A percentile compares a stretch with the other conserved stretches of the same genome.
These are phyloP conservation scores for Tetrahymena malaccensis DNA, from an alignment of 73 alveolate genomes.

Conservation along the genomic window DNA sequence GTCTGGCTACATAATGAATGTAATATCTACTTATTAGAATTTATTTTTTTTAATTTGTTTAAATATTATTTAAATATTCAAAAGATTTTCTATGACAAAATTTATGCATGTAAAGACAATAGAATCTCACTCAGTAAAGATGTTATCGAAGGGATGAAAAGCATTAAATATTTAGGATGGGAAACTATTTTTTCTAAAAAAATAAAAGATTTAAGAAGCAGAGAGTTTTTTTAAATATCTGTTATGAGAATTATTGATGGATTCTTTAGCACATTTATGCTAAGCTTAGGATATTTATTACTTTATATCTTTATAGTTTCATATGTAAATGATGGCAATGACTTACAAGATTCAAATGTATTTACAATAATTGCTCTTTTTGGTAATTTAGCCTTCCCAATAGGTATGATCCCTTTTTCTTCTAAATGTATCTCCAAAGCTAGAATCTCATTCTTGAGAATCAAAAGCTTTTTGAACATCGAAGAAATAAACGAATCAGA, in stretches of 20 bases:
- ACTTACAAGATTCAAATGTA: neutral
- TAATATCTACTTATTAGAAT: neutral
- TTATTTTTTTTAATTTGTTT: neutral
- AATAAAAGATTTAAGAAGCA: constrained; percentile 4
- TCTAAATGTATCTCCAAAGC: constrained; percentile 4
- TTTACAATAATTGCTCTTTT: constrained; percentile 36
- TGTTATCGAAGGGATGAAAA: constrained; percentile 41
- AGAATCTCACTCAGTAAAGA: constrained; percentile 22
- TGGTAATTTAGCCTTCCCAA: constrained; percentile 12
- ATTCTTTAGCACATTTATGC: neutral
- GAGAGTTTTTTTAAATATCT: constrained; percentile 4
- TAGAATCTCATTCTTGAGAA: constrained; percentile 9
- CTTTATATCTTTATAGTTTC: neutral
- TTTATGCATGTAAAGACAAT: constrained; percentile 6
- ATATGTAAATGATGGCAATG: neutral
- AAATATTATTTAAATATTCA: neutral
- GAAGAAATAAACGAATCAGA: constrained; percentile 26
- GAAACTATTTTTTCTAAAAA: constrained; percentile 11
- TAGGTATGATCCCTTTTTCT: constrained; percentile 28
- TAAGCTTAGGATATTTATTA: constrained; percentile 3
- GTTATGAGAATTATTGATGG: constrained; percentile 13
- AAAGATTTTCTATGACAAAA: constrained; percentile 5
- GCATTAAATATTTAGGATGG: constrained; percentile 32
- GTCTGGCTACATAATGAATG: neutral
- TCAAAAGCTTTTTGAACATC: constrained; percentile 3